These are phyloP conservation scores for Parafenestella ontariensis DNA, from an alignment of 2,329 filamentous ascomycete genomes.

Conservation along the genomic window DNA sequence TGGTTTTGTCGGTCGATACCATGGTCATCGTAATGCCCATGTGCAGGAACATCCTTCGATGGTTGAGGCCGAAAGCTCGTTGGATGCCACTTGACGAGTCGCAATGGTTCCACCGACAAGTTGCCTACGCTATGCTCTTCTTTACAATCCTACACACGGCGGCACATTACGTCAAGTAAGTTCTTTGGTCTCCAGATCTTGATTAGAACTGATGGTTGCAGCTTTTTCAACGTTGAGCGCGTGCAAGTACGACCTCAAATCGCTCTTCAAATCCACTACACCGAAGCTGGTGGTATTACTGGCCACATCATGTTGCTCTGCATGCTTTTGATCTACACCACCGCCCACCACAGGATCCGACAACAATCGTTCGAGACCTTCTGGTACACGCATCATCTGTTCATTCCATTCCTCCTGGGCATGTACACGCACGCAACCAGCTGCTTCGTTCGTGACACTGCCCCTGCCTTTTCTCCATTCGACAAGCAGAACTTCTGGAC, in stretches of 20 bases:
- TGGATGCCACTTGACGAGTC: constrained; percentile 96
- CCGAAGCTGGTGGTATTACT: constrained; percentile 86
- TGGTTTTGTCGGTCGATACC: constrained; percentile 83
- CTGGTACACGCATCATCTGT: constrained; percentile 99
- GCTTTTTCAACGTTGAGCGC: constrained; percentile 94
- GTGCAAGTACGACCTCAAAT: constrained; percentile 79
- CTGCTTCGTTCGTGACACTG: constrained; percentile 91
- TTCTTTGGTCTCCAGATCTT: constrained; percentile 3
- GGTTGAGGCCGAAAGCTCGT: constrained; percentile 82
- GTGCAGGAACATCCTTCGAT: constrained; percentile 87
- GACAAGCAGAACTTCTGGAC: constrained; percentile 82
- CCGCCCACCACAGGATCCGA: constrained; percentile 88
- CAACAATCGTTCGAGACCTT: constrained; percentile 98
- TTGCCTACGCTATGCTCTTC: constrained; percentile 86
- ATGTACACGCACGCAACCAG: constrained; percentile 96
- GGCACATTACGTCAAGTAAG: constrained; percentile 93
- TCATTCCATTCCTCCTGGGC: constrained; percentile 90
- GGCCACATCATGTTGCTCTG: constrained; percentile 98
- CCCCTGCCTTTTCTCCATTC: constrained; percentile 78
- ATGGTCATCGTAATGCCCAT: constrained; percentile 92
- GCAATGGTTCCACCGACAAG: constrained; percentile 94
- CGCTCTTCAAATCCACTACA: constrained; percentile 91
- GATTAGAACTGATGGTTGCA: constrained; percentile 47
- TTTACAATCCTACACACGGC: constrained; percentile 80
- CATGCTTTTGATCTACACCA: constrained; percentile 99